Base-by-base conservation (phyloP, 768 basidiomycete genomes). In the Pleurotus ostreatus region DNA sequence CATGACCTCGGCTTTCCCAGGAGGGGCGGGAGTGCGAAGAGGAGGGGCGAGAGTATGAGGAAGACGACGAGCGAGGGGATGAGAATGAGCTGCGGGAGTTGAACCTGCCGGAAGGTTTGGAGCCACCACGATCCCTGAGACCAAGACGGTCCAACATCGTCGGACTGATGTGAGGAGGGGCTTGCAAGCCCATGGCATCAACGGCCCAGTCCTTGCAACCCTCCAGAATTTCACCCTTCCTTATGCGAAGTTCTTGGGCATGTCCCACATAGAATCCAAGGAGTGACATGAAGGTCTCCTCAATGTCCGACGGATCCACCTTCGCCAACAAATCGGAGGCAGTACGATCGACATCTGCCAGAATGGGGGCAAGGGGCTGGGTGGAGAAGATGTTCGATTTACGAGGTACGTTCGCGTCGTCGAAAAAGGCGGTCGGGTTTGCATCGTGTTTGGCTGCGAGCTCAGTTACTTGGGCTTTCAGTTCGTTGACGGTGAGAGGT, bases 261-360 rank as follows among this genome's bases (percentile, higher is more conserved):
- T 82, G 80, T 43, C 78, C 68, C 37, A 83, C 62, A 70, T 92
- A 92, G 72, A 84, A 92, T 1, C 92, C 92, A 16, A 93, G 69
- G 54, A 86, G 67, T 12, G 85, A 82, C 18, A 81, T 75, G 63
- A 90, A 85, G 1, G 86, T 81, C 52, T 85, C 83, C 45, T 73
- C 70, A 45, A 92, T 62, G 2, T 80, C 79, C 2, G 76, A 77
- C 18, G 71, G 66, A 62, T 88, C 80, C 9, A 84, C 51, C 4
- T 62, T 65, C 11, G 56, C 23, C 5, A 69, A 64, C 44, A 81
- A 57, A 23, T 70, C 63, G 20, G 65, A 46, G 40, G 78, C 55
- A 7, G 59, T 63, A 11, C 60, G 51, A 25, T 70, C 66, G 11
- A 77, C 61, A 22, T 68, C 63, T 9, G 69, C 65, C 1, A 70